These are phyloP conservation scores for Penicillium angulare DNA, from an alignment of 495 filamentous ascomycete genomes.

Conservation along the genomic window DNA sequence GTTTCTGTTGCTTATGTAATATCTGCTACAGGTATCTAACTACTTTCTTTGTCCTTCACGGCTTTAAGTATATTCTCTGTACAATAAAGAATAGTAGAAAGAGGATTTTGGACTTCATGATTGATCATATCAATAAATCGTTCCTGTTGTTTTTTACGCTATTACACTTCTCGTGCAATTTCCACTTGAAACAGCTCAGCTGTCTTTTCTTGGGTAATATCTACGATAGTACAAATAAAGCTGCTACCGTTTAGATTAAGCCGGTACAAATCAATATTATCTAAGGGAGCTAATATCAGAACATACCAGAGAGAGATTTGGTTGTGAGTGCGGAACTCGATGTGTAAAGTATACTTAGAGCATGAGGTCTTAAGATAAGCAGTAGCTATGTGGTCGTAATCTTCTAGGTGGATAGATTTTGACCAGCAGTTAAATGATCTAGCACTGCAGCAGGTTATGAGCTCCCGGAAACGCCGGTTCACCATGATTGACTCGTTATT, in stretches of 20 bases:
- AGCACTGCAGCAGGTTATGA: too few species aligned
- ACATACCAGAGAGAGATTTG: slow-evolving; percentile 16
- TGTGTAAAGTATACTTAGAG: slow-evolving; percentile 10
- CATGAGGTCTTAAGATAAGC: slow-evolving; percentile 11
- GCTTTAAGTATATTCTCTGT: slow-evolving; percentile 65
- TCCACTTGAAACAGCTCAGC: slow-evolving; percentile 53
- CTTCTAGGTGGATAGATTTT: slow-evolving; percentile 19
- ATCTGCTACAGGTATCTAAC: slow-evolving; percentile 8
- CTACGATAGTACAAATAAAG: slow-evolving; percentile 25
- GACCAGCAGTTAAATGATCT: too few species aligned
- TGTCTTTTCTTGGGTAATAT: slow-evolving; percentile 49
- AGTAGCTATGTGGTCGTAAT: slow-evolving; percentile 15
- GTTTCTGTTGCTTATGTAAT: slow-evolving; percentile 73
- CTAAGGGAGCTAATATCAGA: slow-evolving; percentile 16
- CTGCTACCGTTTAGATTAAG: too few species aligned
- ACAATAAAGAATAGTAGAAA: slow-evolving; percentile 78
- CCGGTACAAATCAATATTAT: slow-evolving; percentile 1
- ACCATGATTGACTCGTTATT: too few species aligned
- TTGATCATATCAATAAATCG: slow-evolving; percentile 89
- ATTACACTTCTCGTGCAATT: slow-evolving; percentile 61
- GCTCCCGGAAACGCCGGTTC: too few species aligned
- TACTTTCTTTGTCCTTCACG: slow-evolving; percentile 7
- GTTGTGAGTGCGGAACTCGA: slow-evolving; percentile 19
- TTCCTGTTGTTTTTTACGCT: slow-evolving; percentile 67
- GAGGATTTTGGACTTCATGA: slow-evolving; percentile 84